A percentile compares a stretch with the other conserved stretches of the same genome.
Evolutionary conservation across 2,329 filamentous ascomycete species (phyloP).

Genomic region (Pseudogymnoascus sp.): DNA sequence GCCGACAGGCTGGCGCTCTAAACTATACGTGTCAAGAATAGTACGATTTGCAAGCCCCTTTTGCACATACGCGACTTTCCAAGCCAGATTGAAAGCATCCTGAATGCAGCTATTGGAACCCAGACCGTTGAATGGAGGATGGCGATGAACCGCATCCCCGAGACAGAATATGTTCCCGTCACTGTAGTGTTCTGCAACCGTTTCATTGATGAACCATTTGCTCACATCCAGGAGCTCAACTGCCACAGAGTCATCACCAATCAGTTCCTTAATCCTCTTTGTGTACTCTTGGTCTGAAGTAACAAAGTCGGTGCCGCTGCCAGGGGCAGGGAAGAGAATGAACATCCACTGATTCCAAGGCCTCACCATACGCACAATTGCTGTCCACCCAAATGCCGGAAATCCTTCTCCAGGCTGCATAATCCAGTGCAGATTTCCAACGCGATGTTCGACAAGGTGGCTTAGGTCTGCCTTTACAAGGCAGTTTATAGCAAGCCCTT

Average conservation of each 20-base stretch:
- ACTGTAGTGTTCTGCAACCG: slow-evolving; percentile 46
- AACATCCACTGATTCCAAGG: slow-evolving; percentile 57
- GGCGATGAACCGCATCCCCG: slow-evolving; percentile 49
- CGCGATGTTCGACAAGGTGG: slow-evolving; percentile 39
- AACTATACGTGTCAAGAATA: slow-evolving; percentile 36
- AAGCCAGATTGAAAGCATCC: slow-evolving; percentile 47
- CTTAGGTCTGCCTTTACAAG: slow-evolving; percentile 42
- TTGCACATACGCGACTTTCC: slow-evolving; percentile 43
- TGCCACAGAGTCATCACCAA: slow-evolving; percentile 44
- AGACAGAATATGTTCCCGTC: slow-evolving; percentile 38
- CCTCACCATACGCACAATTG: slow-evolving; percentile 50
- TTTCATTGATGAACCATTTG: slow-evolving; percentile 55
- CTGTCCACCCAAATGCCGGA: slow-evolving; percentile 42
- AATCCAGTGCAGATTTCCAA: slow-evolving; percentile 53
- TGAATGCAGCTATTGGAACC: slow-evolving; percentile 52
- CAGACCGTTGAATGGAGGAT: slow-evolving; percentile 48
- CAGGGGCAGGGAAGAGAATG: slow-evolving; percentile 39
- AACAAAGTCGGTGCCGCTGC: slow-evolving; percentile 30
- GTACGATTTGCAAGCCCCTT: slow-evolving; percentile 30
- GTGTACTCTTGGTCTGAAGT: slow-evolving; percentile 40
- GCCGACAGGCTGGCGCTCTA: slow-evolving; percentile 43
- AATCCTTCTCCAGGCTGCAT: slow-evolving; percentile 45
- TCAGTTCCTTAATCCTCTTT: slow-evolving; percentile 37
- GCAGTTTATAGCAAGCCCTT: slow-evolving; percentile 42
- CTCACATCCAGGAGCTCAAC: slow-evolving; percentile 44